phyloP scores from a whole-genome alignment of 345 rosid species.

The Salix koriyanagi region DNA sequence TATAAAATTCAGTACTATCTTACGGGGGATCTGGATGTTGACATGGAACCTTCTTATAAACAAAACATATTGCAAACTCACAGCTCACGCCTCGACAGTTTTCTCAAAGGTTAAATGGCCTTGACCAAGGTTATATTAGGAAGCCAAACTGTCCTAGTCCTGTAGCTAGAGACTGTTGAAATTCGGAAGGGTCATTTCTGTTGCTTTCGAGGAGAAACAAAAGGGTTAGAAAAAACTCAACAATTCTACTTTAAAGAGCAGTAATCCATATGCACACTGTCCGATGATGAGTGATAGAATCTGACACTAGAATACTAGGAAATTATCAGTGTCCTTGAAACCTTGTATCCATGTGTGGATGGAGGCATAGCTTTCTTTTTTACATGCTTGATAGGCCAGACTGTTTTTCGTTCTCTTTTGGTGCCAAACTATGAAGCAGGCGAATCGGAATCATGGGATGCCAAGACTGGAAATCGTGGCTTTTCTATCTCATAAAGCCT shows the following conservation, averaged over 20 bases:
- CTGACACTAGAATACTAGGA: not conserved
- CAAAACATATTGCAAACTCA: conserved; percentile 30
- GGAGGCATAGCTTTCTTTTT: not conserved
- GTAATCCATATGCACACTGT: too few relatives aligned
- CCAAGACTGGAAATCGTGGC: not conserved
- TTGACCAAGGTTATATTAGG: conserved; percentile 20
- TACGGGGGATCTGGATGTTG: conserved; percentile 69
- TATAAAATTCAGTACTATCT: conserved; percentile 86
- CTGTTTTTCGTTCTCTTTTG: not conserved
- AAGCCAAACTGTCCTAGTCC: conserved; percentile 42
- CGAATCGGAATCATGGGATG: not conserved
- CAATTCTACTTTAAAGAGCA: too few relatives aligned
- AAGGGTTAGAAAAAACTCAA: conserved; percentile 14
- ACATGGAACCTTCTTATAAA: conserved; percentile 40
- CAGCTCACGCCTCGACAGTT: conserved; percentile 29
- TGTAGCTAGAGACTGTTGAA: conserved; percentile 32
- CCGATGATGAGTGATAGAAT: not conserved
- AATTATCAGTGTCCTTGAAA: not conserved
- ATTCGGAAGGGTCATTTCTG: conserved; percentile 40
- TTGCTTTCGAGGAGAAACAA: conserved; percentile 38
- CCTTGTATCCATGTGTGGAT: not conserved
- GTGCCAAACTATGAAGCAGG: conserved; percentile 13
- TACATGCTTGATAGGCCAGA: not conserved
- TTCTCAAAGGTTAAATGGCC: conserved; percentile 32
- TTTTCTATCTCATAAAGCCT: not conserved